phyloP scores from a whole-genome alignment of 2,329 filamentous ascomycete species.

The Aspergillus piperis region DNA sequence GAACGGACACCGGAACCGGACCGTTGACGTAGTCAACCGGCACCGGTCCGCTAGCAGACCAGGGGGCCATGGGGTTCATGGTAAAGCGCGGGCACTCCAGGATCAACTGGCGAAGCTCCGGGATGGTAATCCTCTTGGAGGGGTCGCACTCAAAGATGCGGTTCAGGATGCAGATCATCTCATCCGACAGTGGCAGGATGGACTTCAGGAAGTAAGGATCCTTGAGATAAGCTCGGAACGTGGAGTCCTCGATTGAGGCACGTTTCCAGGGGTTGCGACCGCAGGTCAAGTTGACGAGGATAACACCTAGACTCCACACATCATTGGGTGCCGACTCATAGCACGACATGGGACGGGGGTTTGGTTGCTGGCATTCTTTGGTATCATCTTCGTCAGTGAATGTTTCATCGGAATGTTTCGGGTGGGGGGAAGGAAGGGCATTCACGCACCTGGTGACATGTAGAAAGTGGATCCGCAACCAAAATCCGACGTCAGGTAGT shows the following conservation, averaged over 20 bases:
- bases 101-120: conserved; percentile 77
- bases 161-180: conserved; percentile 83
- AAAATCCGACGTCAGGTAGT: conserved; percentile 84
- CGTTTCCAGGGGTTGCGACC: conserved; percentile 99
- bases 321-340: conserved; percentile 95
- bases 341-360: conserved; percentile 68
- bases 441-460: conserved; percentile 90
- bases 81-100: conserved; percentile 74
- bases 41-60: conserved; percentile 39
- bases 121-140: conserved; percentile 75
- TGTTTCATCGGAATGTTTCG: background rate
- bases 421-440: conserved; percentile 6
- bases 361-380: conserved; percentile 84
- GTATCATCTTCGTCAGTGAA: conserved; percentile 17
- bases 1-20: conserved; percentile 39
- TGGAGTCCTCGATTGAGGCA: conserved; percentile 88
- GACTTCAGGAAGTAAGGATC: conserved; percentile 85
- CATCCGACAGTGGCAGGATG: conserved; percentile 86
- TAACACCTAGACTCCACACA: conserved; percentile 97
- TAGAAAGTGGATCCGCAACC: conserved; percentile 98
- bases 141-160: conserved; percentile 88
- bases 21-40: conserved; percentile 38
- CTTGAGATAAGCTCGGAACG: conserved; percentile 86
- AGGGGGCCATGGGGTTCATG: conserved; percentile 42
- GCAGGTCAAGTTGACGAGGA: conserved; percentile 95